Conservation (phyloP, 2,329 filamentous ascomycete genomes). For the Pestalotiopsis sp. region DNA sequence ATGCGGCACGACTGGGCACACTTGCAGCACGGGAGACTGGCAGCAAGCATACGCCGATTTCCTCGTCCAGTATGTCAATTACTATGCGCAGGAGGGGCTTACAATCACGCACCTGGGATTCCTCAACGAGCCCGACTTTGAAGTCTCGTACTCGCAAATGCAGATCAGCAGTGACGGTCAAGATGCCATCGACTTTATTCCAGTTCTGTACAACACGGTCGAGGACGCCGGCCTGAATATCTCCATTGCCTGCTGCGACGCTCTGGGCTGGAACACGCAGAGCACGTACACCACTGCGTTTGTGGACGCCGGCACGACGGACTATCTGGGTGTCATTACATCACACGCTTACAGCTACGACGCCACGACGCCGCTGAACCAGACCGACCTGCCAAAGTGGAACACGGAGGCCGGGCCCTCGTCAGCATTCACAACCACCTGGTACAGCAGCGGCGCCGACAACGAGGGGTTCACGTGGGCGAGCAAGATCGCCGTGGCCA, state of each 20-base stretch:
- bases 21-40: constrained; percentile 46
- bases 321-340: constrained; percentile 17
- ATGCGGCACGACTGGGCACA: constrained; percentile 40
- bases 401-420: constrained; percentile 46
- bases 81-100: constrained; percentile 45
- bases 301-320: constrained; percentile 13
- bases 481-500: constrained; percentile 39
- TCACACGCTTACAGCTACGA: constrained; percentile 24
- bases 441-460: constrained; percentile 40
- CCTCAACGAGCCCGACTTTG: constrained; percentile 43
- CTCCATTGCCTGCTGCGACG: constrained; percentile 47
- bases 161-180: constrained; percentile 31
- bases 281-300: constrained; percentile 16
- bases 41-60: constrained; percentile 50
- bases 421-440: constrained; percentile 35
- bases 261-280: constrained; percentile 17
- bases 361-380: constrained; percentile 22
- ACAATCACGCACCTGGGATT: constrained; percentile 48
- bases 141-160: constrained; percentile 38
- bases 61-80: constrained; percentile 48
- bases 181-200: constrained; percentile 28
- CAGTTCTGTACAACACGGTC: constrained; percentile 40
- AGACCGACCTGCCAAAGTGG: constrained; percentile 40
- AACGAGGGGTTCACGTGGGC: constrained; percentile 39
- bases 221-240: constrained; percentile 37